phyloP scores from a whole-genome alignment of 345 rosid species.

The Pugionium dolabratum region DNA sequence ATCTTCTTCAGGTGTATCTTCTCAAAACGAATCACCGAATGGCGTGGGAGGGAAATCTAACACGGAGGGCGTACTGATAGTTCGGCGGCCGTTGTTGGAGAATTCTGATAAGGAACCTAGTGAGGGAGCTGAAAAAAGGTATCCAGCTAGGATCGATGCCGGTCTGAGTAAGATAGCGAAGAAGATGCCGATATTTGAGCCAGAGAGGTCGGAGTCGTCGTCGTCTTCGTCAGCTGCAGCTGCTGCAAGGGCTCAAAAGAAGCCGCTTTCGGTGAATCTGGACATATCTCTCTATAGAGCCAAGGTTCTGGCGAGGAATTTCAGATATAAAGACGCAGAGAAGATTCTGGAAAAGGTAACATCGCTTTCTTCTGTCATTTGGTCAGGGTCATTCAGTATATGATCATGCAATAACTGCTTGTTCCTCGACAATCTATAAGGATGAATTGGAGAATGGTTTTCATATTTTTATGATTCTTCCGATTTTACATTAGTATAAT shows the following conservation, averaged over 20 bases:
- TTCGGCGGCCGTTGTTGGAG: constrained; percentile 74
- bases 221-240: constrained; percentile 40
- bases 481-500: neutral
- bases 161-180: constrained; percentile 68
- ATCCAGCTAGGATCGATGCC: constrained; percentile 54
- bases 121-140: constrained; percentile 35
- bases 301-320: constrained; percentile 60
- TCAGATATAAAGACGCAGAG: constrained; percentile 62
- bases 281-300: constrained; percentile 88
- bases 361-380: constrained; percentile 7
- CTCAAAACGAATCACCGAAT: constrained; percentile 19
- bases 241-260: constrained; percentile 47
- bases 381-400: neutral
- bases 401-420: constrained; percentile 23
- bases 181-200: constrained; percentile 92
- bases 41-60: constrained; percentile 30
- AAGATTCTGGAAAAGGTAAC: constrained; percentile 75
- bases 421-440: neutral
- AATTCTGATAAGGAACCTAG: constrained; percentile 44
- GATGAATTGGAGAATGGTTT: neutral
- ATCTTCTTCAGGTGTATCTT: constrained; percentile 28
- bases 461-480: neutral
- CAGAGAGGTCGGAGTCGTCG: constrained; percentile 54
- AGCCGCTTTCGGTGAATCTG: constrained; percentile 71
- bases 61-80: constrained; percentile 47